A percentile compares a stretch with the other conserved stretches of the same genome.
Conservation (phyloP, 306 rosid genomes). For the Castanospermum australe region DNA sequence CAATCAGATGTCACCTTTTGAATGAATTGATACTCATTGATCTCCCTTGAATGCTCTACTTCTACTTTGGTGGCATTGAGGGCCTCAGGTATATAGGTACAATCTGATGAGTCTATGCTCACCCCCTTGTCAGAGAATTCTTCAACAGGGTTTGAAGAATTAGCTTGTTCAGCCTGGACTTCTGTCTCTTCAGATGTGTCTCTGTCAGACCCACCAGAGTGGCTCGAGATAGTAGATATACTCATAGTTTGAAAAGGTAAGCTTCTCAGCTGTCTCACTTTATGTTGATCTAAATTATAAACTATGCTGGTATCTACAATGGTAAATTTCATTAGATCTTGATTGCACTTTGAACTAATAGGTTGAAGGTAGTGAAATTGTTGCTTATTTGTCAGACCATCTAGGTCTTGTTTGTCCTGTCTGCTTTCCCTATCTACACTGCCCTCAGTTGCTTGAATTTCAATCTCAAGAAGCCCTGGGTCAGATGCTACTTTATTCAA, state of each 20-base stretch:
- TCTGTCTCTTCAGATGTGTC: slow-evolving; percentile 35
- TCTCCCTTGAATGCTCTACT: slow-evolving; percentile 14
- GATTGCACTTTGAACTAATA: slow-evolving; percentile 26
- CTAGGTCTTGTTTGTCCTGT: slow-evolving; percentile 25
- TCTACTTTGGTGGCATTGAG: slow-evolving; percentile 17
- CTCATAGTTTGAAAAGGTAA: slow-evolving; percentile 39
- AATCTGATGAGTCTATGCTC: slow-evolving; percentile 29
- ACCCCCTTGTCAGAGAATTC: slow-evolving; percentile 30
- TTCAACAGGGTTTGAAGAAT: slow-evolving; percentile 26
- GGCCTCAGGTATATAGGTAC: slow-evolving; percentile 11
- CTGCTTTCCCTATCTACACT: slow-evolving; percentile 22
- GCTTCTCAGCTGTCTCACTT: slow-evolving; percentile 47
- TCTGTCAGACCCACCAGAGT: slow-evolving; percentile 38
- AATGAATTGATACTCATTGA: slow-evolving; percentile 10
- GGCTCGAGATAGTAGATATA: slow-evolving; percentile 29
- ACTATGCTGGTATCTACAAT: slow-evolving; percentile 55
- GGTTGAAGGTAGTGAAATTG: slow-evolving; percentile 43
- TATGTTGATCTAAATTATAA: slow-evolving; percentile 28
- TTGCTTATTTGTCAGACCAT: slow-evolving; percentile 21
- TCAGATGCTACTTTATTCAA: slow-evolving; percentile 53
- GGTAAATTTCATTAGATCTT: slow-evolving; percentile 38
- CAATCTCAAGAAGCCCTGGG: slow-evolving; percentile 48
- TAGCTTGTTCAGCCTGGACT: slow-evolving; percentile 24
- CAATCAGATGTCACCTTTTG: slow-evolving; percentile 32
- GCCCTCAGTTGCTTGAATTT: slow-evolving; percentile 33